phyloP scores from a whole-genome alignment of 495 filamentous ascomycete genomes.

The Neurospora sp. region DNA sequence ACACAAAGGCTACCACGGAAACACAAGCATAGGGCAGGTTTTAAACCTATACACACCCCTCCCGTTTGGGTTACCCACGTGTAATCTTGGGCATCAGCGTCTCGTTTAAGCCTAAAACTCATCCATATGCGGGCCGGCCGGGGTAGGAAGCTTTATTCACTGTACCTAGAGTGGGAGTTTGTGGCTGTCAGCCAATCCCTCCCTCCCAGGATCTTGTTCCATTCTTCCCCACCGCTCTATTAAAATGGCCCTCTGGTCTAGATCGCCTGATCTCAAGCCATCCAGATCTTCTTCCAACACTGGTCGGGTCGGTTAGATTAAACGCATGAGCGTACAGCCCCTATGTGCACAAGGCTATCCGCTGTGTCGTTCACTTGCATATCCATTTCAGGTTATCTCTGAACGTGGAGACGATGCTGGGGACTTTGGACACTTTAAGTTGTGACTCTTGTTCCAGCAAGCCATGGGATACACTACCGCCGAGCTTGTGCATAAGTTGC shows the following conservation, averaged over 20 bases:
- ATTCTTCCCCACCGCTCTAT: conserved; percentile 2
- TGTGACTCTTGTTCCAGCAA: neutral
- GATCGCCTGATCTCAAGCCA: conserved; percentile 19
- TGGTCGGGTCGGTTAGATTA: conserved; percentile 9
- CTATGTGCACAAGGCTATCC: neutral
- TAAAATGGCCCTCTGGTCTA: conserved; percentile 3
- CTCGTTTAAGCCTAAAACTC: conserved; percentile 9
- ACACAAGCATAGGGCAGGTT: neutral
- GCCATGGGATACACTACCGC: neutral
- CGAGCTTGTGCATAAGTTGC: neutral
- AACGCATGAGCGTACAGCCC: conserved; percentile 3
- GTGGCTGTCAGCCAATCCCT: conserved; percentile 1
- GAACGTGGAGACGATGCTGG: neutral
- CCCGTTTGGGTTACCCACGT: conserved; percentile 2
- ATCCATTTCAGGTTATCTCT: neutral
- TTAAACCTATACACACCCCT: neutral
- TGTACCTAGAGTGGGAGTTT: neutral
- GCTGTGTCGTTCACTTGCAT: neutral
- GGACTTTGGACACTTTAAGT: neutral
- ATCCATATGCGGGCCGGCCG: conserved; percentile 5
- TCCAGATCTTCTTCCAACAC: conserved; percentile 8
- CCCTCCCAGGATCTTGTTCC: conserved; percentile 2
- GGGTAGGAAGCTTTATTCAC: neutral
- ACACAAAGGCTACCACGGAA: neutral
- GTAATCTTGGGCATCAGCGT: conserved; percentile 8